These are phyloP conservation scores for Verticillium nonalfalfae DNA, from an alignment of 2,329 filamentous ascomycete genomes.

Conservation along the genomic window DNA sequence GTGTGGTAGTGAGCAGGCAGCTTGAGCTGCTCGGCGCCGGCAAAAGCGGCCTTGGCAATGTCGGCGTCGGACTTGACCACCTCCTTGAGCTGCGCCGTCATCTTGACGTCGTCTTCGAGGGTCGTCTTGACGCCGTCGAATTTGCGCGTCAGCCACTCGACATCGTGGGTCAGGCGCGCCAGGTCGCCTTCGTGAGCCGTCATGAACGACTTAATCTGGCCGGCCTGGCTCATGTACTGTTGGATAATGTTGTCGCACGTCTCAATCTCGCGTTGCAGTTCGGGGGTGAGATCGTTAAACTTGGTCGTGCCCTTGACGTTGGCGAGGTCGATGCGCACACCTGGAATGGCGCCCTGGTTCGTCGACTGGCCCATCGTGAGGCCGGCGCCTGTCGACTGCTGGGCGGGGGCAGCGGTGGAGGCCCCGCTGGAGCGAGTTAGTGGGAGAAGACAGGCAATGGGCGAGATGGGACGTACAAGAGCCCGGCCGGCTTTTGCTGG, in stretches of 20 bases:
- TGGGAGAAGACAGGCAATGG: neutral
- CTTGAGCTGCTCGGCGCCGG: conserved; percentile 68
- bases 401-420: conserved; percentile 4
- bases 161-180: conserved; percentile 37
- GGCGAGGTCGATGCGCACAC: conserved; percentile 71
- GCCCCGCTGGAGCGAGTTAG: conserved; percentile 3
- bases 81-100: conserved; percentile 58
- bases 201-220: conserved; percentile 66
- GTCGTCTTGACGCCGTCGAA: conserved; percentile 37
- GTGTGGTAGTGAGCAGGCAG: conserved; percentile 55
- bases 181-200: conserved; percentile 46
- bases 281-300: conserved; percentile 82
- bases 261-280: conserved; percentile 73
- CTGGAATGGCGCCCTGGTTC: conserved; percentile 55
- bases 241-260: conserved; percentile 75
- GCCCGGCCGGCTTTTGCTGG: conserved; percentile 11
- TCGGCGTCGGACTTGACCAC: conserved; percentile 56
- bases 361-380: conserved; percentile 42
- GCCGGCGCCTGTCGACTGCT: conserved; percentile 19
- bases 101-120: conserved; percentile 50
- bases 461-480: conserved; percentile 21
- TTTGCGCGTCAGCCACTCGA: conserved; percentile 43
- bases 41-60: conserved; percentile 66
- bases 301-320: conserved; percentile 82
- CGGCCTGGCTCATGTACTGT: conserved; percentile 69